Conservation (phyloP, 2,329 filamentous ascomycete genomes). For the Hymenoscyphus albidus region DNA sequence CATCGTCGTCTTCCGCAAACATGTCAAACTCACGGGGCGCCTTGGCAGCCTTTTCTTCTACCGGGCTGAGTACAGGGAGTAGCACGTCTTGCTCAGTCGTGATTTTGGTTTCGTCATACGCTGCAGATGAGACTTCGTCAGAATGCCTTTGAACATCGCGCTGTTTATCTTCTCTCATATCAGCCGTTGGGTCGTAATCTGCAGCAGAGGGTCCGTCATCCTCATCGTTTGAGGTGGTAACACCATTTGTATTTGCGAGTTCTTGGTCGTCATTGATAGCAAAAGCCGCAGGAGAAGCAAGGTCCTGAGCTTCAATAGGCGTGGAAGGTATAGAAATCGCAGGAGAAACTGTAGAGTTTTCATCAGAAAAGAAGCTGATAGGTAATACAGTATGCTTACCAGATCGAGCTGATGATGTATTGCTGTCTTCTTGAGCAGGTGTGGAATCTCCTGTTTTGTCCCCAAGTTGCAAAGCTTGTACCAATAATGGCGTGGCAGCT, state of each 20-base stretch:
- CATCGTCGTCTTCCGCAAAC: slow-evolving; percentile 77
- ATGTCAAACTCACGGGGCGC: slow-evolving; percentile 71
- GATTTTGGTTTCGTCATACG: slow-evolving; percentile 56
- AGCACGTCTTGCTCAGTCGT: slow-evolving; percentile 49
- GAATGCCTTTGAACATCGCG: slow-evolving; percentile 63
- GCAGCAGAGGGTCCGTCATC: slow-evolving; percentile 83
- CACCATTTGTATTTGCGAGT: slow-evolving; percentile 58
- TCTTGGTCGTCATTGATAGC: slow-evolving; percentile 64
- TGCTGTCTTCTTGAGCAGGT: slow-evolving; percentile 27
- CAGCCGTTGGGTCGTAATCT: slow-evolving; percentile 84
- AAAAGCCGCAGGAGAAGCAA: slow-evolving; percentile 44
- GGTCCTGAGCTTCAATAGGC: slow-evolving; percentile 28
- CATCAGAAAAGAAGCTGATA: slow-evolving; percentile 16
- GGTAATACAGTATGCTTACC: slow-evolving; percentile 34
- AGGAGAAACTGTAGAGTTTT: slow-evolving; percentile 25
- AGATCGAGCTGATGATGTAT: slow-evolving; percentile 30
- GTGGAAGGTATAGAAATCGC: slow-evolving; percentile 37
- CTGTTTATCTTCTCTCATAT: slow-evolving; percentile 80
- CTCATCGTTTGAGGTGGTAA: slow-evolving; percentile 38
- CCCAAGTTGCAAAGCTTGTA: slow-evolving; percentile 51
- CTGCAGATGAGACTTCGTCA: slow-evolving; percentile 50
- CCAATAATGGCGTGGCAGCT: slow-evolving; percentile 67
- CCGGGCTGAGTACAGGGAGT: slow-evolving; percentile 36
- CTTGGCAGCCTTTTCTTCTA: slow-evolving; percentile 39
- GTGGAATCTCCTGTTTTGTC: slow-evolving; percentile 34